Evolutionary conservation across 2,329 filamentous ascomycete species (phyloP), one percentile per base, ranked within the genome.

Genomic region (Alternaria triticina): DNA sequence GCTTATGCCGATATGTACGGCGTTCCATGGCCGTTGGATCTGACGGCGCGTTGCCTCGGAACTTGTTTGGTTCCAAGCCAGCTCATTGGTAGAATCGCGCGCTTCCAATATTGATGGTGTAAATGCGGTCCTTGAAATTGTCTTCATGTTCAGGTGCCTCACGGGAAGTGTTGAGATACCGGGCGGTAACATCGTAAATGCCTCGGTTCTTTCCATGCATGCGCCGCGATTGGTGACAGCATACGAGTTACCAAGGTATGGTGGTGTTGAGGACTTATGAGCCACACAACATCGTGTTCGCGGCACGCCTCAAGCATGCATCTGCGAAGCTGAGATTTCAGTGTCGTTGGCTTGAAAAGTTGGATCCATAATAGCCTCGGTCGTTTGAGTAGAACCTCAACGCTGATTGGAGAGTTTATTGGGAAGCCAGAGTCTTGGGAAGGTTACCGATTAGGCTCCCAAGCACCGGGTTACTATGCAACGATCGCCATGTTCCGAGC

Each of bases 401-500:
- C 51, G 33, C 10, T 59, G 44, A 59, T 62, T 55, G 60, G 60
- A 36, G 8, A 17, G 12, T 9, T 3, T n/a, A 2, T 47, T 10
- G 23, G 30, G 43, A 22, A 27, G 25, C 17, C 25, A 49, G 11
- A 54, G 44, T 44, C 51, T 40, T 43, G 54, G 50, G 28, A 44
- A 52, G 47, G 40, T n/a, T 33, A 51, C 28, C 59, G 45, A 33
- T 54, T 25, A n/a, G 51, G 51, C 44, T 64, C 45, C 65, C 65
- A 65, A 65, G 59, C 45, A 63, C 65, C 65, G 33, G 65, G 65
- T 58, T 59, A 49, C n/a, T 49, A 60, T 49, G 27, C 40, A 15
- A 64, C 52, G 59, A 65, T 67, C 59, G 56, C 47, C 62, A 43
- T 56, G n/a, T 55, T 20, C 54, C 49, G 36, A 43, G 28, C 12